Base-by-base conservation (phyloP, 2,329 filamentous ascomycete species). In the Botrytis sinoallii region DNA sequence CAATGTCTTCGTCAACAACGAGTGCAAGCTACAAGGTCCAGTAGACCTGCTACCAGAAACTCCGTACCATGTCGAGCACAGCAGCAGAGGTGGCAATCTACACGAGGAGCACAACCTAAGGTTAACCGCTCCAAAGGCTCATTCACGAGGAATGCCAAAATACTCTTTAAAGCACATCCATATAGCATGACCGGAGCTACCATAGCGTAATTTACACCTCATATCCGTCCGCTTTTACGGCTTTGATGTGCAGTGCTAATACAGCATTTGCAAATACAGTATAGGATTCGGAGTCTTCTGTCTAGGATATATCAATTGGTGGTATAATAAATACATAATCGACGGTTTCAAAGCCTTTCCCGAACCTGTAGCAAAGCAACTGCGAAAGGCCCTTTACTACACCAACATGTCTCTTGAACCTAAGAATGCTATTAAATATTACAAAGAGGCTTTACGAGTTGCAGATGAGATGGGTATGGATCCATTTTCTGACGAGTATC, bases 381-480 rank as follows among this genome's bases (percentile, higher is more conserved):
- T 99, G 65, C 93, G 96, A 46, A 89, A 91, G 77, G 96, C 94
- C 0, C 85, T 98, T 40, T 98, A 95, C 84, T 97, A 93, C 83
- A 93, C 91, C 77, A 95, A 96, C 79, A 88, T 92, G 76, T 86
- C 89, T 57, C 87, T 92, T 7, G 91, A 97, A 74, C 90, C 93
- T 4, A 88, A 92, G 74, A 87, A 92, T 72, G 95, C 95, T 0
- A 85, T 97, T 74, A 92, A 93, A 77, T 93, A 93, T 82, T 98
- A 97, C 82, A 91, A 91, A 79, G 88, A 92, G 77, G 94, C 95
- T 4, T 85, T 98, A 73, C 86, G 90, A 75, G 87, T 92, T 70
- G 94, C 94, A 73, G 85, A 90, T 68, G 90, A 93, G 79, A 80
- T 92, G 69, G 90, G 90, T 0, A 89, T 99, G 84, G 94, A 98